phyloP scores from a whole-genome alignment of 2,329 filamentous ascomycete genomes.

The Proliferodiscus dingleyae region DNA sequence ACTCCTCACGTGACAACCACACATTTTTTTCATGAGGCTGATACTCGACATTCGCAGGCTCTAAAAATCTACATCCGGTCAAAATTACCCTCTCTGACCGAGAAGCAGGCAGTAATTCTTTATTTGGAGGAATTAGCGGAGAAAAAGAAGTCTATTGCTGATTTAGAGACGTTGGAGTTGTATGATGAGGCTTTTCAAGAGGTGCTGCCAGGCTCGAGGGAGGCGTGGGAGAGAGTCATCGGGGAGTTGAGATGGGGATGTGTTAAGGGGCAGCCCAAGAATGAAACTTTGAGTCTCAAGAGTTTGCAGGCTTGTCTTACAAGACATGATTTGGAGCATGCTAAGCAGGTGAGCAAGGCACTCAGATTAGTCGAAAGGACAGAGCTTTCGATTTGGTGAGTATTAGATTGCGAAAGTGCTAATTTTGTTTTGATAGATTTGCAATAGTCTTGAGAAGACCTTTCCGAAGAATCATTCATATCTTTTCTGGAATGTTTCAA shows the following conservation, averaged over 20 bases:
- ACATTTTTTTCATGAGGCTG: conserved; percentile 8
- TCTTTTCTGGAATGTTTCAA: conserved; percentile 32
- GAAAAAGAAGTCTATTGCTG: conserved; percentile 19
- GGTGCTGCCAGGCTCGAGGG: conserved; percentile 18
- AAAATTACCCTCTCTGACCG: conserved; percentile 19
- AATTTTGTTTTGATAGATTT: conserved; percentile 23
- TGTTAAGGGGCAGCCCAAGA: conserved; percentile 29
- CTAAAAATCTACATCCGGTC: conserved; percentile 30
- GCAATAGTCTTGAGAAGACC: conserved; percentile 31
- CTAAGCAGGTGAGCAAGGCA: conserved; percentile 30
- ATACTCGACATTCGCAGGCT: conserved; percentile 23
- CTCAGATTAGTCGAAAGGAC: too few relatives aligned
- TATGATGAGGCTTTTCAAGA: conserved; percentile 28
- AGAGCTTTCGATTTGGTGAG: background rate
- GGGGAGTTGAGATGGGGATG: conserved; percentile 28
- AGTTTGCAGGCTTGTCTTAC: conserved; percentile 30
- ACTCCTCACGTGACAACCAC: conserved; percentile 14
- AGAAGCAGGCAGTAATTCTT: conserved; percentile 26
- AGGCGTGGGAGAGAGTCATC: conserved; percentile 28
- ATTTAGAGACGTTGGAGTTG: conserved; percentile 28
- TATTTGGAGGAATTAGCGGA: conserved; percentile 25
- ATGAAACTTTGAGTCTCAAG: conserved; percentile 26
- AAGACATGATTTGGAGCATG: conserved; percentile 31
- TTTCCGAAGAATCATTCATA: conserved; percentile 30
- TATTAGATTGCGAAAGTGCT: background rate